These are phyloP conservation scores for Cercospora nicotianae DNA, from an alignment of 2,329 filamentous ascomycete genomes.

Conservation along the genomic window DNA sequence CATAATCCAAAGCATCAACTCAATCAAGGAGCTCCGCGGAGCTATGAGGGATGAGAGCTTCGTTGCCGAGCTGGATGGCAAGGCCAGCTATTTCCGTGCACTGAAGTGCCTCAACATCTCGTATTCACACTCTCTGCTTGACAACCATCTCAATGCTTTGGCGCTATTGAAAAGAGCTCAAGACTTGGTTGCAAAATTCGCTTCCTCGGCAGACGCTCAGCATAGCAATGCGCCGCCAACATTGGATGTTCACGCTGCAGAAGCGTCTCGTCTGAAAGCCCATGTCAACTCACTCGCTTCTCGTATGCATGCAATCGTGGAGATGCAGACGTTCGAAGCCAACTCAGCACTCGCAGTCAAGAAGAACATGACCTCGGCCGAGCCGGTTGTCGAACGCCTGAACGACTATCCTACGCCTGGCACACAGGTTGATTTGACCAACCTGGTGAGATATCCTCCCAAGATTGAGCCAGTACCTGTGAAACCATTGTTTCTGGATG, in stretches of 20 bases:
- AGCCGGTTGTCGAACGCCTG: constrained; percentile 72
- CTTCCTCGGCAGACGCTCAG: constrained; percentile 15
- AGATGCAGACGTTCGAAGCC: constrained; percentile 66
- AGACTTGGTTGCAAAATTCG: constrained; percentile 54
- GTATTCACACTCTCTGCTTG: constrained; percentile 75
- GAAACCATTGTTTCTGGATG: constrained; percentile 93
- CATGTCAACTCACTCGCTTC: constrained; percentile 71
- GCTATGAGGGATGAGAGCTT: constrained; percentile 81
- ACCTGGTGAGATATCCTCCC: constrained; percentile 84
- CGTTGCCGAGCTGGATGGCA: constrained; percentile 73
- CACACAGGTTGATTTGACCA: constrained; percentile 65
- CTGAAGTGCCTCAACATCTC: constrained; percentile 86
- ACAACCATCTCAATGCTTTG: constrained; percentile 74
- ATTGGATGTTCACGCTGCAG: constrained; percentile 63
- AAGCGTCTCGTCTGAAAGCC: constrained; percentile 59
- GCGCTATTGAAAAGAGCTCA: constrained; percentile 75
- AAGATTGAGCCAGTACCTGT: constrained; percentile 79
- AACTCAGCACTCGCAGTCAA: constrained; percentile 52
- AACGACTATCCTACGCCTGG: constrained; percentile 70
- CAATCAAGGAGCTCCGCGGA: constrained; percentile 84
- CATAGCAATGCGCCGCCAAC: constrained; percentile 56
- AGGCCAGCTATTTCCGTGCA: constrained; percentile 79
- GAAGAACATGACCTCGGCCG: constrained; percentile 45
- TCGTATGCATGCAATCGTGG: constrained; percentile 80
- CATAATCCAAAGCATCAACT: constrained; percentile 84